Base-by-base conservation (phyloP, 352 stramenopile species). In the Aphanomyces euteiches region DNA sequence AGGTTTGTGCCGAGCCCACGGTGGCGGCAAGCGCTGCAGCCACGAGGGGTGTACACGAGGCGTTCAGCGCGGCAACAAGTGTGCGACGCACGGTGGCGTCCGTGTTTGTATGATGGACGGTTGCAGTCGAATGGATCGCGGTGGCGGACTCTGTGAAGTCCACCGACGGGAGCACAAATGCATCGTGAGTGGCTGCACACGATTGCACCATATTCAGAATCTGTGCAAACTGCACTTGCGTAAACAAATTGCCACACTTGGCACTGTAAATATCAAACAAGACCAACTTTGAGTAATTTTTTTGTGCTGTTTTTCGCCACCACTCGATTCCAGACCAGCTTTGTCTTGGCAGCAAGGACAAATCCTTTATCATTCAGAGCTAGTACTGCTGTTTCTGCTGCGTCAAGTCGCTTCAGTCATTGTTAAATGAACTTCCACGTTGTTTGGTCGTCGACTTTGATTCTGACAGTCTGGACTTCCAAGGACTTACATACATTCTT, bases 91-190 rank as follows among this genome's bases (percentile, higher is more conserved):
- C 73, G 87, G 88, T 19, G 88, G 88, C 47, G 83, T 72, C n/a
- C 83, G 85, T 36, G 90, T 92, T 41, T 96, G 88, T 76, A 79
- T 90, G 73, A 77, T 91, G 58, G 80, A 83, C 13, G 85, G 90
- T 57, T 96, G 88, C 77, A 90, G 84, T 66, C 93, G 93, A 75
- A 92, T 91, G 64, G 88, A 93, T 72, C 85, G 87, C 21, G 87
- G 88, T 8, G 88, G 85, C 36, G 88, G 88, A 48, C 93, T 89
- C 67, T 96, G 88, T 69, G 87, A 94, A 63, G 83, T 92, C 45
- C 86, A 94, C 76, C 84, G 86, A 47, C 83, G 84, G 56, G 86
- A 83, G n/a, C 82, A 80, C 12, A 77, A 90, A 5, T 94, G 86
- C 53, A 90, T 91, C 74, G 75, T 94, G 40, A 79, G 92, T 50